Conservation (phyloP, 2,329 filamentous ascomycete species). For the Scedosporium minutisporum region DNA sequence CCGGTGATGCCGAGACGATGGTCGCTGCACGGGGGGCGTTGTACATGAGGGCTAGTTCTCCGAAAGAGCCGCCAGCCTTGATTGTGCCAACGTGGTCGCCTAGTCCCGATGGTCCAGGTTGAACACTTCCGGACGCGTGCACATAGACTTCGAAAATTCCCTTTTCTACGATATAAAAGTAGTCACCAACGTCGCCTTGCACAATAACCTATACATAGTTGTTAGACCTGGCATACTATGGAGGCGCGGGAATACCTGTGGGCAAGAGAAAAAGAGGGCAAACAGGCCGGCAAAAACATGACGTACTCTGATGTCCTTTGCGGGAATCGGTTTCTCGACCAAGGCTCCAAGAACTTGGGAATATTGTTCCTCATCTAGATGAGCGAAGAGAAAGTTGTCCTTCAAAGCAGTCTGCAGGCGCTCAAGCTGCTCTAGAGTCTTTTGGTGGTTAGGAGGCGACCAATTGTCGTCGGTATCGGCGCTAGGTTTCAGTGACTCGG, state of each 20-base stretch:
- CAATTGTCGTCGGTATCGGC: constrained; percentile 79
- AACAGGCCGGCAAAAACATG: not conserved
- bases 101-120: constrained; percentile 72
- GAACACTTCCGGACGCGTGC: constrained; percentile 65
- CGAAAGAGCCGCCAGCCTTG: constrained; percentile 84
- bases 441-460: constrained; percentile 76
- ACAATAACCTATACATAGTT: constrained; percentile 62
- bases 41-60: constrained; percentile 96
- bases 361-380: constrained; percentile 89
- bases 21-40: constrained; percentile 94
- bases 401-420: constrained; percentile 75
- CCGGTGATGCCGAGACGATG: constrained; percentile 69
- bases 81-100: constrained; percentile 75
- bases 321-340: constrained; percentile 89
- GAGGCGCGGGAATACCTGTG: no score
- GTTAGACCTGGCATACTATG: no score
- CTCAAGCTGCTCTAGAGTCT: constrained; percentile 69
- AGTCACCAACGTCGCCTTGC: constrained; percentile 92
- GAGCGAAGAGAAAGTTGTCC: constrained; percentile 87
- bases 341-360: constrained; percentile 79
- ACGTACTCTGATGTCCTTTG: constrained; percentile 66
- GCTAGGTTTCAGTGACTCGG: constrained; percentile 87
- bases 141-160: constrained; percentile 88
- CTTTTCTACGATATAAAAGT: constrained; percentile 93
- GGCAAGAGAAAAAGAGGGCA: not conserved